Evolutionary conservation across 805 yeast species (phyloP).

Genomic region (Ogataea paraovalis): DNA sequence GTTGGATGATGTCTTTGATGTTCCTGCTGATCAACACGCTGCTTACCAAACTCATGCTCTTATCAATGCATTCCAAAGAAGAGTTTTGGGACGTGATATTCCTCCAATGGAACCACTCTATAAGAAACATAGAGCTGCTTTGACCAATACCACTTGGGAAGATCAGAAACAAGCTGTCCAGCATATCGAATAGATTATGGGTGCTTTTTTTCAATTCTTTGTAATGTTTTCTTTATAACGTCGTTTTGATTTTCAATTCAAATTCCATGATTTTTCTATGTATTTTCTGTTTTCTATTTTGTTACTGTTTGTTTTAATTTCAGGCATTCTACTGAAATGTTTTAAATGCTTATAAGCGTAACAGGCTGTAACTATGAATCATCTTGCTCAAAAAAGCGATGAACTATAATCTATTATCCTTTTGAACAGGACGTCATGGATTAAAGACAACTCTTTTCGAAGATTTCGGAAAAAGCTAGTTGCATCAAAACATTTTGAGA

Average conservation of each 20-base stretch:
- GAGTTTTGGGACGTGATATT: slow-evolving; percentile 44
- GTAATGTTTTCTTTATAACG: background rate
- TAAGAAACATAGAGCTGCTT: slow-evolving; percentile 53
- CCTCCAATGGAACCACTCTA: slow-evolving; percentile 53
- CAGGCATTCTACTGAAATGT: too few relatives aligned
- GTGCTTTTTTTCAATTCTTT: too few relatives aligned
- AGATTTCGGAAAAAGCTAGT: too few relatives aligned
- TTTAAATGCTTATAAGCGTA: too few relatives aligned
- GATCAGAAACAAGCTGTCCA: slow-evolving; percentile 49
- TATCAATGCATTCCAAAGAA: slow-evolving; percentile 41
- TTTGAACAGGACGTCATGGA: too few relatives aligned
- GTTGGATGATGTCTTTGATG: slow-evolving; percentile 67
- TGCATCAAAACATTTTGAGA: too few relatives aligned
- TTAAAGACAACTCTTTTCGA: too few relatives aligned
- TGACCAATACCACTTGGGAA: slow-evolving; percentile 58
- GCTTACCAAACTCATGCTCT: slow-evolving; percentile 38
- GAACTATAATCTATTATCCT: too few relatives aligned
- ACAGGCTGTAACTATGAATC: too few relatives aligned
- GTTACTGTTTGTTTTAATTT: too few relatives aligned
- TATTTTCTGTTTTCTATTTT: background rate
- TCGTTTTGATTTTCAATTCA: background rate
- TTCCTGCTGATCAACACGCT: slow-evolving; percentile 54
- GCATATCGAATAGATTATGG: slow-evolving; percentile 43
- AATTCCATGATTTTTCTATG: background rate
- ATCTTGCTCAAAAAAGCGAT: too few relatives aligned